These are phyloP conservation scores for Aegilops bicornis DNA, from an alignment of 176 grass and related monocot genomes.

Conservation along the genomic window DNA sequence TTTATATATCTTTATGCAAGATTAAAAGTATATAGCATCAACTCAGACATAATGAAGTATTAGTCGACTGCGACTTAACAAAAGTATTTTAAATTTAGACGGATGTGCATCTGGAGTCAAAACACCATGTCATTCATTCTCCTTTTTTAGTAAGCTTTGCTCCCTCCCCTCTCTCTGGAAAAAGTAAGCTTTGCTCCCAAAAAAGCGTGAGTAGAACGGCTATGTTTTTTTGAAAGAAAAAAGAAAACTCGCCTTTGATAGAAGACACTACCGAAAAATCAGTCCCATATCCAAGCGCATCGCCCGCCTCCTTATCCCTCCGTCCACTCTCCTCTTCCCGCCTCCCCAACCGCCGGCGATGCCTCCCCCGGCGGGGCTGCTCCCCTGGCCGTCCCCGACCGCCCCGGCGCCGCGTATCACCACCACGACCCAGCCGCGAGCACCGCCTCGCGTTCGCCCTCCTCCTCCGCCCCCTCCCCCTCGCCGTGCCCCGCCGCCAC, in stretches of 20 bases:
- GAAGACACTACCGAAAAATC: not conserved
- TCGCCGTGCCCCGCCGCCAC: conserved; percentile 25
- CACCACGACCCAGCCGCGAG: conserved; percentile 1
- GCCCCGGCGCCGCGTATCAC: conserved; percentile 36
- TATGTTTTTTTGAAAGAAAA: not conserved
- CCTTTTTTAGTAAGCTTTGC: too few relatives aligned
- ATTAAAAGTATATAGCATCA: too few relatives aligned
- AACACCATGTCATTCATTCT: too few relatives aligned
- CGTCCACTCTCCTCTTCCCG: not conserved
- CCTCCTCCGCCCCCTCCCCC: conserved; percentile 23
- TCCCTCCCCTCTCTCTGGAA: too few relatives aligned
- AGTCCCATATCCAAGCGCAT: not conserved
- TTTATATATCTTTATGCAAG: too few relatives aligned
- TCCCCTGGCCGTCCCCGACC: conserved; percentile 32
- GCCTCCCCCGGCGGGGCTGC: conserved; percentile 40
- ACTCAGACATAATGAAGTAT: too few relatives aligned
- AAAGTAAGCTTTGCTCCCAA: too few relatives aligned
- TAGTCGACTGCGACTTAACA: too few relatives aligned
- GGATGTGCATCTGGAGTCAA: too few relatives aligned
- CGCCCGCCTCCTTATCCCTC: conserved; percentile 32
- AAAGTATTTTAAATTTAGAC: too few relatives aligned
- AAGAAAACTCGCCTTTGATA: too few relatives aligned
- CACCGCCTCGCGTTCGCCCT: conserved; percentile 34
- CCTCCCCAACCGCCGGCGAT: conserved; percentile 31
- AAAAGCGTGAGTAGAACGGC: not conserved